phyloP scores from a whole-genome alignment of 176 grass and related monocot genomes.

The Aegilops longissima region DNA sequence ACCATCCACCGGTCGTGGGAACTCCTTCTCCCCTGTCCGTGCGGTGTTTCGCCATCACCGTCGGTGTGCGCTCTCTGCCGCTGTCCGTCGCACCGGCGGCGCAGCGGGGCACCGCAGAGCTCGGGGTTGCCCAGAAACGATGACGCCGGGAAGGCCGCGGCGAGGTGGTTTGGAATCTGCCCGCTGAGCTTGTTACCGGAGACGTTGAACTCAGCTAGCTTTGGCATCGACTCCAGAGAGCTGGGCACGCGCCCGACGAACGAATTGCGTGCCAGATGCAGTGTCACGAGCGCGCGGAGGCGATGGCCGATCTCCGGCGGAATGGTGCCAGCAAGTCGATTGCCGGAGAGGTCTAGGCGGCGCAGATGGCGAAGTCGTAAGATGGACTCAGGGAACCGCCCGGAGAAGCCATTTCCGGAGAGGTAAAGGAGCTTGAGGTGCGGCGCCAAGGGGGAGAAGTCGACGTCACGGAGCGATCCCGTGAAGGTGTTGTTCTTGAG shows the following conservation, averaged over 20 bases:
- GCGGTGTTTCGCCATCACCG: not conserved
- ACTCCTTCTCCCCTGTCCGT: conserved; percentile 9
- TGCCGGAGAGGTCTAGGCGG: conserved; percentile 71
- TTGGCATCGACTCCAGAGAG: conserved; percentile 43
- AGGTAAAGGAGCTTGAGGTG: conserved; percentile 94
- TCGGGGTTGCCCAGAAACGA: conserved; percentile 58
- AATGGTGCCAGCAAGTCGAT: conserved; percentile 46
- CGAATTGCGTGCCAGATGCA: conserved; percentile 55
- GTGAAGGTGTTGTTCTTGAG: conserved; percentile 82
- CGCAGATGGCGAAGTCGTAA: conserved; percentile 73
- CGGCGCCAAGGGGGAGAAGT: conserved; percentile 53
- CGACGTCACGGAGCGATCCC: conserved; percentile 42
- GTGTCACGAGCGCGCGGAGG: conserved; percentile 64
- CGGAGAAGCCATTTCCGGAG: conserved; percentile 76
- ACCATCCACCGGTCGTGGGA: conserved; percentile 41
- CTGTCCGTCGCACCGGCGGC: conserved; percentile 24
- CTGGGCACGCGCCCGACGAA: conserved; percentile 51
- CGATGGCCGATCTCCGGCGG: conserved; percentile 61
- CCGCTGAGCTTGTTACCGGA: conserved; percentile 69
- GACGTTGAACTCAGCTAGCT: conserved; percentile 60
- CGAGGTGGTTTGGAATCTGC: conserved; percentile 44
- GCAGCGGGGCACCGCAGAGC: conserved; percentile 55
- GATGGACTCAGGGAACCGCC: conserved; percentile 58
- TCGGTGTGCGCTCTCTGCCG: conserved; percentile 29
- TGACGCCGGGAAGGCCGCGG: conserved; percentile 48